phyloP scores from a whole-genome alignment of 768 basidiomycete genomes.

The Macrolepiota fuliginosa region DNA sequence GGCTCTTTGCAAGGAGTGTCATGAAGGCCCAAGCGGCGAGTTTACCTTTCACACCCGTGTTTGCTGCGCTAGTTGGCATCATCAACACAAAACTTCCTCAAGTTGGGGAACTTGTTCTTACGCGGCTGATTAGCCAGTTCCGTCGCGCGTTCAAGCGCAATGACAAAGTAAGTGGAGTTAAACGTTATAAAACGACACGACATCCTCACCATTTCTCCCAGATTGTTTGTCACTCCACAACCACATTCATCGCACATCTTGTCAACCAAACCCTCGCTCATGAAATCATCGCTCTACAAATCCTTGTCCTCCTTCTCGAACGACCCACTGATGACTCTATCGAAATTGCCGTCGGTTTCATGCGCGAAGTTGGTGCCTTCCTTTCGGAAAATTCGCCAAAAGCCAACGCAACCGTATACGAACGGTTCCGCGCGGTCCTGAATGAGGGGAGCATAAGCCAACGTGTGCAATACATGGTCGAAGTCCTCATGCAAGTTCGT shows the following conservation, averaged over 20 bases:
- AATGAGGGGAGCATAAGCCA: slow-evolving; percentile 96
- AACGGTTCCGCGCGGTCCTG: slow-evolving; percentile 94
- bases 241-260: slow-evolving; percentile 87
- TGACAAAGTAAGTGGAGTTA: slow-evolving; percentile 74
- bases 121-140: slow-evolving; percentile 92
- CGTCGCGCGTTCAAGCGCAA: slow-evolving; percentile 93
- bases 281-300: slow-evolving; percentile 92
- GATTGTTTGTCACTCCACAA: slow-evolving; percentile 92
- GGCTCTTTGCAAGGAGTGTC: slow-evolving; percentile 88
- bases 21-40: slow-evolving; percentile 99
- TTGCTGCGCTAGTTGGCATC: slow-evolving; percentile 90
- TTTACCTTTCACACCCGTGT: slow-evolving; percentile 96
- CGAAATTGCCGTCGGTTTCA: slow-evolving; percentile 97
- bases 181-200: neutral
- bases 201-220: slow-evolving; percentile 26
- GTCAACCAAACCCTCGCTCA: slow-evolving; percentile 93
- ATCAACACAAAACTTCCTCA: slow-evolving; percentile 97
- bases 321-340: slow-evolving; percentile 97
- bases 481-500: slow-evolving; percentile 97
- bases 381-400: slow-evolving; percentile 91
- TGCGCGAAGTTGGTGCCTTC: slow-evolving; percentile 96
- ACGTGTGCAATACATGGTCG: slow-evolving; percentile 98
- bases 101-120: slow-evolving; percentile 89
- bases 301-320: slow-evolving; percentile 93
- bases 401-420: slow-evolving; percentile 91